Conservation (phyloP, 441 rosid genomes). For the Erodium chrysanthum region DNA sequence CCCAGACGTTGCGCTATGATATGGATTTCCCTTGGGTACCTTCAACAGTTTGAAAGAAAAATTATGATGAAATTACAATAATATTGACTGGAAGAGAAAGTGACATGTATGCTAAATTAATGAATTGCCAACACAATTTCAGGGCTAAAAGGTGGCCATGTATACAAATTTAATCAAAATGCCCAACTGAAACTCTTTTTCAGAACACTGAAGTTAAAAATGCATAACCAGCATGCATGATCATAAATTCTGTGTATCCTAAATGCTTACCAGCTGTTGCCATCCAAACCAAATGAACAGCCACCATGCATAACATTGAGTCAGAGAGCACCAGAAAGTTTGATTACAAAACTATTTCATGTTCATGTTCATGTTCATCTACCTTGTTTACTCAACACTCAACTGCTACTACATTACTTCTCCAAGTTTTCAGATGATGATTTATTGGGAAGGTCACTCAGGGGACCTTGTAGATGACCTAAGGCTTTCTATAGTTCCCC, state of each 20-base stretch:
- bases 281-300: no score
- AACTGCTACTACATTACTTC: not conserved
- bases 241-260: no score
- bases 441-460: not conserved
- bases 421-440: not conserved
- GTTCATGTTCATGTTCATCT: not conserved
- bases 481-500: not conserved
- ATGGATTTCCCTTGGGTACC: slow-evolving; percentile 94
- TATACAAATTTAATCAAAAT: not conserved
- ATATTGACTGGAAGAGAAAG: not conserved
- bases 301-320: no score
- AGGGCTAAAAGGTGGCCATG: not conserved
- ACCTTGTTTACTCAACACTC: not conserved
- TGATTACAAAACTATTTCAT: no score
- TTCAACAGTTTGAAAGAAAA: slow-evolving; percentile 22
- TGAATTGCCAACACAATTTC: not conserved
- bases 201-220: not conserved
- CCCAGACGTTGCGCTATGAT: slow-evolving; percentile 94
- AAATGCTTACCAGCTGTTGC: no score
- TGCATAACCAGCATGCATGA: not conserved
- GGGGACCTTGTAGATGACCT: not conserved
- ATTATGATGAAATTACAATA: slow-evolving; percentile 6
- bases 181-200: not conserved
- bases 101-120: not conserved
- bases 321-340: no score